Base-by-base conservation (phyloP, 345 rosid species). In the Lumnitzera littorea region DNA sequence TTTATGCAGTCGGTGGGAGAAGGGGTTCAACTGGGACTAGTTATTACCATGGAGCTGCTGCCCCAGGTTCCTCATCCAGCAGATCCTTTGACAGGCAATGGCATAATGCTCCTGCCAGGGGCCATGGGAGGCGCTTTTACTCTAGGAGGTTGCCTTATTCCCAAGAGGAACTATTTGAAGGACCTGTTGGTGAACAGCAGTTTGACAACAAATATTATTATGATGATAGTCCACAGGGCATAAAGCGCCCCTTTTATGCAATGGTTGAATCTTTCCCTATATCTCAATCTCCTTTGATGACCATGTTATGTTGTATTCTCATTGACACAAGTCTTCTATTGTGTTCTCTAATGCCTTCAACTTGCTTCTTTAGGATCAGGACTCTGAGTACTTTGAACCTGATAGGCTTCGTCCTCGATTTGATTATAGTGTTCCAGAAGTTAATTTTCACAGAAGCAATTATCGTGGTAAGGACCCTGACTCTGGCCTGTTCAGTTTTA, bases 181-280 rank as follows among this genome's bases (percentile, higher is more conserved):
- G 81, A 70, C 70, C 66, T 50, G 76, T 64, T 56, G 58, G 48
- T 20, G 77, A 62, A 67, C 71, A 80, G 67, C 79, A 69, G 52
- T 57, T 72, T 58, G 82, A 78, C 36, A 78, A 81, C 24, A 76
- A 82, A 52, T 75, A 74, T 61, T 61, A 55, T 53, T 71, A 75
- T 65, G 74, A 71, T 53, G 84, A 77, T 55, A 52, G 58, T 48
- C 57, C 72, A 51, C 79, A 58, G 61, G 84, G 84, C 29, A 66
- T 71, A 64, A 84, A 81, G 71, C 68, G 89, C 58, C 81, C 84
- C 31, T 79, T 72, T 64, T 66, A 77, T 53, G 62, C 67, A 72
- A 73, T 68, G 46, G 89, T 81, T 51, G 56, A 69, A 46, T 55
- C 11, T 51, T 25, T 20, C 17, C 46, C 48, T 46, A 17, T 29